phyloP scores from a whole-genome alignment of 345 rosid genomes.

The Rhodamnia rubescens region DNA sequence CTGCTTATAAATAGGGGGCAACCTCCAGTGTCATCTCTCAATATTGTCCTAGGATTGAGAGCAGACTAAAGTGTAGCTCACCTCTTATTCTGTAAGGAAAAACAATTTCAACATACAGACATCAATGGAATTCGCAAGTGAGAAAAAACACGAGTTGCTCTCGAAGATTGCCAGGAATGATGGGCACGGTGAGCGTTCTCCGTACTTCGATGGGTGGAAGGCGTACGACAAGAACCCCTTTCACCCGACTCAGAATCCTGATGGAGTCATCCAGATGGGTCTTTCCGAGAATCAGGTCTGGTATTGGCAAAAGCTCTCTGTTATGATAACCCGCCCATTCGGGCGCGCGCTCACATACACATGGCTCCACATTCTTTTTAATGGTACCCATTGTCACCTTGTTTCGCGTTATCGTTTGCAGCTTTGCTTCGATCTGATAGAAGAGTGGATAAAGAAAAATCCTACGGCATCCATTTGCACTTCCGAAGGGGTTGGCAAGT shows the following conservation, averaged over 20 bases:
- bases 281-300: slow-evolving; percentile 79
- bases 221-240: slow-evolving; percentile 63
- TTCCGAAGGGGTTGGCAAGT: slow-evolving; percentile 39
- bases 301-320: not conserved
- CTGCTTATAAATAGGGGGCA: not conserved
- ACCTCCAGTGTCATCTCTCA: not conserved
- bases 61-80: not conserved
- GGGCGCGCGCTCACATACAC: not conserved
- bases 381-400: not conserved
- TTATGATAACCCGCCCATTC: not conserved
- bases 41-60: not conserved
- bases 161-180: slow-evolving; percentile 44
- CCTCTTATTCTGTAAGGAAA: not conserved
- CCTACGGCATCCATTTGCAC: slow-evolving; percentile 75
- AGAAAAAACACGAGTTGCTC: not conserved
- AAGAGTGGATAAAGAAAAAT: slow-evolving; percentile 54
- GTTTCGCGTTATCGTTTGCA: not conserved
- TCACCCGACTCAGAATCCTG: slow-evolving; percentile 39
- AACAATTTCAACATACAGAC: not conserved
- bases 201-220: slow-evolving; percentile 85
- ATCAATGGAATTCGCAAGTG: not conserved
- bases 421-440: slow-evolving; percentile 25
- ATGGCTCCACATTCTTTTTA: not conserved
- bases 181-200: slow-evolving; percentile 64
- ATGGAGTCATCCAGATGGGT: slow-evolving; percentile 85